These are phyloP conservation scores for Rusavskia elegans DNA, from an alignment of 495 filamentous ascomycete species.

Conservation along the genomic window DNA sequence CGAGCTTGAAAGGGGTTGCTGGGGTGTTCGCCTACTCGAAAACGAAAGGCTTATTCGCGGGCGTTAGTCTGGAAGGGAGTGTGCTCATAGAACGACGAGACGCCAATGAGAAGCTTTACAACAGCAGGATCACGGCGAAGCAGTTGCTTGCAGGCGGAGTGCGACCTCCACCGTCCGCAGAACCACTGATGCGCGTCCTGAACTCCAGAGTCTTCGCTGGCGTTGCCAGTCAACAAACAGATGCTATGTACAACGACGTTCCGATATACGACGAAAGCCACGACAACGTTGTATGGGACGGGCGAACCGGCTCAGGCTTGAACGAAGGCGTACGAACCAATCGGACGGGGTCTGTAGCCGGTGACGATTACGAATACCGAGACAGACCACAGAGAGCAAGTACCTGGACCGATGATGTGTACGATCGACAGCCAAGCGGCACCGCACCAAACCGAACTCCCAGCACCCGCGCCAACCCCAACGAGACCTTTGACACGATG, in stretches of 20 bases:
- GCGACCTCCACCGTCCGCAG: slow-evolving; percentile 63
- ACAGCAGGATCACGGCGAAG: slow-evolving; percentile 58
- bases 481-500: slow-evolving; percentile 32
- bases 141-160: slow-evolving; percentile 68
- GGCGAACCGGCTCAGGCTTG: slow-evolving; percentile 54
- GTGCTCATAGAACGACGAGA: slow-evolving; percentile 85
- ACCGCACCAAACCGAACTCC: slow-evolving; percentile 28
- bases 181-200: slow-evolving; percentile 68
- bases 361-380: slow-evolving; percentile 43
- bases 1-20: slow-evolving; percentile 75
- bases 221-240: slow-evolving; percentile 27
- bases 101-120: slow-evolving; percentile 93
- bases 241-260: slow-evolving; percentile 84
- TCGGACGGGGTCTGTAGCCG: slow-evolving; percentile 30
- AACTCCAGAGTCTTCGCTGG: slow-evolving; percentile 74
- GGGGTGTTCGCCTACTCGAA: slow-evolving; percentile 94
- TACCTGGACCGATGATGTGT: slow-evolving; percentile 84
- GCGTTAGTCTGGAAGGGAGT: slow-evolving; percentile 83
- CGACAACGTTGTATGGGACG: slow-evolving; percentile 90
- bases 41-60: slow-evolving; percentile 93
- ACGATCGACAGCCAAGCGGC: slow-evolving; percentile 44
- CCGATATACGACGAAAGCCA: slow-evolving; percentile 80
- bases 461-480: slow-evolving; percentile 29
- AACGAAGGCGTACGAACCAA: slow-evolving; percentile 54
- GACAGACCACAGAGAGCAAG: slow-evolving; percentile 50